Base-by-base conservation (phyloP, 2,329 filamentous ascomycete species). In the Pochonia chlamydosporia region DNA sequence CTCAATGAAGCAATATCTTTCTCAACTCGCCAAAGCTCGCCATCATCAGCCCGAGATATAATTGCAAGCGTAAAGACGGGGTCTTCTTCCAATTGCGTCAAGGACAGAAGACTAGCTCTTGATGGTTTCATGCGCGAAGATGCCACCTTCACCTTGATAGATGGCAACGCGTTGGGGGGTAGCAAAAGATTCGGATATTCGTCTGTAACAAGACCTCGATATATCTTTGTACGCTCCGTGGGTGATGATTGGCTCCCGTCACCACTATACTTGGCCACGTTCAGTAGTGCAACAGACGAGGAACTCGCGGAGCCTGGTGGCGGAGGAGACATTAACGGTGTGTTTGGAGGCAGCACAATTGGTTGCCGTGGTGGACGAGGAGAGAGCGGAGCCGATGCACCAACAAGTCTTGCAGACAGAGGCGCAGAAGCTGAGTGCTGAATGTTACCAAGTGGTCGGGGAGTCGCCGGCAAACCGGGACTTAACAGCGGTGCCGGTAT, bases 81-180 rank as follows among this genome's bases (percentile, higher is more conserved):
- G 57, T 96, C 91, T 61, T 96, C 92, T 49, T 96, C 91, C 18
- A 87, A 73, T 51, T 88, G 84, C 43, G 82, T 92, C 10, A 90
- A 73, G 2, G 84, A 87, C 59, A 96, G 73, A 56, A 93, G 79
- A 62, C 91, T 96, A 31, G 89, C 83, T 53, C 92, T 78, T 0
- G 92, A 96, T 13, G 92, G 93, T 61, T 89, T 90, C 74, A 99
- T 83, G n/a, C 93, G 84, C 20, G 93, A 97, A 4, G 93, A 97
- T 3, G 90, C 89, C 4, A 96, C 92, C 62, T 81, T 88, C 41
- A 96, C 83, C 53, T 87, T 81, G 47, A 99, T 85, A 1, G 88
- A 89, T 3, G 89, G 87, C 7, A 99, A 73, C 5, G 91, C 90
- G 62, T 95, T 95, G 0, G 93, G 92, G 9, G 90, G 84, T 2